Conservation (phyloP, 139 green algal genomes). For the Asterochloris sp. region DNA sequence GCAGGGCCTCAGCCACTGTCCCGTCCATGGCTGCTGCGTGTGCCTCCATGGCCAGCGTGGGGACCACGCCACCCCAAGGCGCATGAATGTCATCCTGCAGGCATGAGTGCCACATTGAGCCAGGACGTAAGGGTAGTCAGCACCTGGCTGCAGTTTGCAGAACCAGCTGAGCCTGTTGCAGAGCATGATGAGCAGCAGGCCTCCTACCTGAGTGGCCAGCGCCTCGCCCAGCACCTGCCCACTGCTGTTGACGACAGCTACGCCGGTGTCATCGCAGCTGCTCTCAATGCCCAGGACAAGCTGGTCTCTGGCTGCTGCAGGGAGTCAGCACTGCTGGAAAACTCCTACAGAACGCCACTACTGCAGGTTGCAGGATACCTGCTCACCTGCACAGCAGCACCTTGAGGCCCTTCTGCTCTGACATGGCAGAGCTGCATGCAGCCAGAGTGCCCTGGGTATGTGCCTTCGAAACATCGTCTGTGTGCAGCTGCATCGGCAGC, state of each 20-base stretch:
- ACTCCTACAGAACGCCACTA: no score
- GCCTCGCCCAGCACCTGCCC: conserved; percentile 78
- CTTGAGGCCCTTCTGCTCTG: no score
- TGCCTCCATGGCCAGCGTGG: conserved; percentile 82
- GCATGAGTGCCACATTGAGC: background rate
- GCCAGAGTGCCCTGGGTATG: no score
- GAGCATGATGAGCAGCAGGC: background rate
- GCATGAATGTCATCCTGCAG: conserved; percentile 88
- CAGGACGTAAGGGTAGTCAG: background rate
- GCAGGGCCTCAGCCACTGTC: conserved; percentile 72
- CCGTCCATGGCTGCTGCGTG: conserved; percentile 90
- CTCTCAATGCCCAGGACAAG: conserved; percentile 94
- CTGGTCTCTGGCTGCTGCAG: background rate
- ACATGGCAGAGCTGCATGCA: no score
- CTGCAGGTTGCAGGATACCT: no score
- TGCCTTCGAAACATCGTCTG: no score
- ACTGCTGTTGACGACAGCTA: conserved; percentile 73
- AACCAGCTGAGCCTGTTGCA: background rate
- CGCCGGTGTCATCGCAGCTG: conserved; percentile 95
- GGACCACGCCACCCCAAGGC: conserved; percentile 88
- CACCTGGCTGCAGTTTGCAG: background rate
- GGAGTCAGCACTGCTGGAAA: no score
- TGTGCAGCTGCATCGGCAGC: no score
- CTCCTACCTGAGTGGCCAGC: conserved; percentile 57
- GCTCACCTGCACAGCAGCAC: no score